Evolutionary conservation across 2,329 filamentous ascomycete genomes (phyloP), one percentile per base, ranked within the genome.

Genomic region (Colletotrichum australisinense): DNA sequence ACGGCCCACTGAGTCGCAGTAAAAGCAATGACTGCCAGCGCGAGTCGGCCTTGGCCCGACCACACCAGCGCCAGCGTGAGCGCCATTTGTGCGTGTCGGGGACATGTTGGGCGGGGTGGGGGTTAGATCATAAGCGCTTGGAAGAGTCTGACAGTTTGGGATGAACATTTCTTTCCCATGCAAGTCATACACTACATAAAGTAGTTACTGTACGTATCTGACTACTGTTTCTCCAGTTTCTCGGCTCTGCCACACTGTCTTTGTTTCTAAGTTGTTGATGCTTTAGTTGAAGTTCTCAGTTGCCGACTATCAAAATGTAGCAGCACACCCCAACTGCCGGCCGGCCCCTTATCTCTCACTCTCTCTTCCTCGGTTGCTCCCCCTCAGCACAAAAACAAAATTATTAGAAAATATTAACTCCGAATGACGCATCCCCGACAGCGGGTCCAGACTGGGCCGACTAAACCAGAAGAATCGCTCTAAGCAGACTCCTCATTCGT

Each of bases 41-140:
- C 56, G n/a, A 6, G 67, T 73, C 70, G 70, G 70, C 19, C 70
- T 65, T 62, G 67, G 70, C 60, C 70, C 70, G 70, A 73, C 70
- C 9, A 60, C 55, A 55, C 55, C 28, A 56, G 67, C 67, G 67
- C 69, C 70, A 16, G 67, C 55, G 55, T 55, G 19, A 56, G 67
- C 30, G 30, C 32, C 32, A 35, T 52, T 56, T n/a, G 46, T 49
- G 2, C 0, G 67, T 62, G 19, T 60, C n/a, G 60, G 24, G 26
- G 38, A n/a, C 11, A 14, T 26, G 12, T 14, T 46, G 19, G 14
- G 16, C 38, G 38, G 42, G 46, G 26, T 56, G 64, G 57, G 46
- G 19, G 1, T 28, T 28, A 49, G 26, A 42, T 26, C 11, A 30
- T 22, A 22, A 19, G 28, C 28, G 30, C 12, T 14, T 22, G 11